Percentiles rank a stretch among this genome's conserved stretches.
Conservation (phyloP, 805 yeast species). For the Isabelozyma heimii region DNA sequence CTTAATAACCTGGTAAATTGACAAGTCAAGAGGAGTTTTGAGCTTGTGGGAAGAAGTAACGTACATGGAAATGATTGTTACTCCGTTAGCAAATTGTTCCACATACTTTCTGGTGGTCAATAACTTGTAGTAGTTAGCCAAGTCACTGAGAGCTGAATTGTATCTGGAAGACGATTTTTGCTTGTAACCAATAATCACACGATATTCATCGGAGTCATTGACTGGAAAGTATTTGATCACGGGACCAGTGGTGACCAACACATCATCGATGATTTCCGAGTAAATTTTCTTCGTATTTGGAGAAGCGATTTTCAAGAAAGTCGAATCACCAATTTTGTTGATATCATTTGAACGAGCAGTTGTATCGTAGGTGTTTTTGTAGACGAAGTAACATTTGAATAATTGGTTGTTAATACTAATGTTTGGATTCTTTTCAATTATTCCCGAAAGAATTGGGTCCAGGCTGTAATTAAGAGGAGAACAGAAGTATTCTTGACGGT, state of each 20-base stretch:
- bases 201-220: constrained; percentile 76
- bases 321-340: constrained; percentile 69
- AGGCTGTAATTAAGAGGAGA: constrained; percentile 53
- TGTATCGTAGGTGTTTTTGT: constrained; percentile 51
- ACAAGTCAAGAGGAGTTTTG: constrained; percentile 59
- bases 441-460: constrained; percentile 45
- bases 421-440: constrained; percentile 27
- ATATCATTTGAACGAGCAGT: constrained; percentile 41
- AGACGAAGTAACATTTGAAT: constrained; percentile 77
- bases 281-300: constrained; percentile 76
- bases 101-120: constrained; percentile 86
- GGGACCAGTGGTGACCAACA: constrained; percentile 80
- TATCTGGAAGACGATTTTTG: constrained; percentile 82
- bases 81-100: constrained; percentile 89
- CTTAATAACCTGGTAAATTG: constrained; percentile 85
- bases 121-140: constrained; percentile 86
- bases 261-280: constrained; percentile 66
- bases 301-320: constrained; percentile 76
- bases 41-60: constrained; percentile 58
- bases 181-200: constrained; percentile 85
- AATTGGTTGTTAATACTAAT: constrained; percentile 40
- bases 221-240: constrained; percentile 84
- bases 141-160: constrained; percentile 80
- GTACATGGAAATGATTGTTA: constrained; percentile 83
- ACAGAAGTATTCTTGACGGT: constrained; percentile 75